Conservation (phyloP, 805 yeast species). For the Schizosaccharomyces osmophilus region DNA sequence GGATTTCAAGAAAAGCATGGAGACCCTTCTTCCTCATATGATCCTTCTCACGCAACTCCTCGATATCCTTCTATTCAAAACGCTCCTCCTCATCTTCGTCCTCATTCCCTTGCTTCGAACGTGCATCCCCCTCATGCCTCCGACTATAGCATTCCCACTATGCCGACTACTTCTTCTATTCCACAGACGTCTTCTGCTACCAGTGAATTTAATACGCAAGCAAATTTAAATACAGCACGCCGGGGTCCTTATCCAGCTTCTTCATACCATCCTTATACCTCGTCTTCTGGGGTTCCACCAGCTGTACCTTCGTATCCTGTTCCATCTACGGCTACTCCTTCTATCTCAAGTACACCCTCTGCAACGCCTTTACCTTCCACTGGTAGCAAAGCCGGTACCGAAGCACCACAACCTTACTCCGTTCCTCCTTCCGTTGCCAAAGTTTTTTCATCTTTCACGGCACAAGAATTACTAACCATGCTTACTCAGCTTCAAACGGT, state of each 20-base stretch:
- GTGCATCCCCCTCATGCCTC: too few species aligned
- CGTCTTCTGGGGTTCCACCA: too few species aligned
- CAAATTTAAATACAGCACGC: background rate
- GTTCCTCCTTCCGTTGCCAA: slow-evolving; percentile 1
- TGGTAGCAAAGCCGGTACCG: too few species aligned
- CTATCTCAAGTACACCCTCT: too few species aligned
- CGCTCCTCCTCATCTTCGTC: background rate
- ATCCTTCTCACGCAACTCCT: too few species aligned
- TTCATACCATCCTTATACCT: too few species aligned
- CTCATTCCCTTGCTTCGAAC: background rate
- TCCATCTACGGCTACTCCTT: too few species aligned
- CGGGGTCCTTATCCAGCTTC: too few species aligned
- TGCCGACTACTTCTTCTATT: background rate
- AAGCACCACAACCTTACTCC: background rate
- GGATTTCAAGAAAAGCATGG: background rate
- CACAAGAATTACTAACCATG: slow-evolving; percentile 23
- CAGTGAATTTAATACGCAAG: background rate
- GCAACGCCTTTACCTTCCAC: too few species aligned
- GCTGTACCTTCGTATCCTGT: too few species aligned
- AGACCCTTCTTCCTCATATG: too few species aligned
- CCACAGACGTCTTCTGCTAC: background rate
- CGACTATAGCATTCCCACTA: too few species aligned
- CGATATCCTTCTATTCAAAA: background rate
- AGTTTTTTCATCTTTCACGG: slow-evolving; percentile 24
- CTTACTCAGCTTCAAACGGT: slow-evolving; percentile 35